Base-by-base conservation (phyloP, 169 alveolate species). In the Theileria luwenshuni region DNA sequence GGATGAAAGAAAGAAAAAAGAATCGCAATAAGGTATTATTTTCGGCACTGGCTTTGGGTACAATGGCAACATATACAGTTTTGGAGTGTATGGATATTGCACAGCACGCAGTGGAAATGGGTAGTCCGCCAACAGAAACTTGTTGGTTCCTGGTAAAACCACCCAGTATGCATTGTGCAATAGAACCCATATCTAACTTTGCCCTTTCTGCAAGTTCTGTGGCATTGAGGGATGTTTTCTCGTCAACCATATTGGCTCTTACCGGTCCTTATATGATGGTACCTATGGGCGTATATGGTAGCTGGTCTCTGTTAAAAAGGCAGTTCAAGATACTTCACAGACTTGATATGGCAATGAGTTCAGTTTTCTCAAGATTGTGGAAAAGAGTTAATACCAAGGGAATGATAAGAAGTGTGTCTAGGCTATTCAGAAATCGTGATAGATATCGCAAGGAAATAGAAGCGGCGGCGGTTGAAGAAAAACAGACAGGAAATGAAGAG, bases 251-350 rank as follows among this genome's bases (percentile, higher is more conserved):
- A 35, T 49, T 89, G 77, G 92, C 92, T 32, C 54, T 86, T n/a
- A 83, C 85, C 6, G 92, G 92, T 3, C 94, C 94, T 3, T 84
- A 84, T 67, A 54, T 89, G 69, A 76, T 89, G 43, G 63, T 84
- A 21, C 94, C 94, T 19, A 89, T 89, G 94, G 91, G 86, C 23
- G 89, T 79, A n/a, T 56, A 60, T 59, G 90, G 90, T 13, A n/a
- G 85, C 27, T 89, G 94, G 94, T 56, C 72, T 21, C 72, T 89
- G 23, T 76, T 89, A 59, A 89, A 89, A 76, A 83, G 84, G 54
- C 91, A 89, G 52, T 89, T 89, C 83, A 84, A 89, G 70, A 86
- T 89, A 28, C 15, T 89, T 30, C 90, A 89, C 69, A 81, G 94
- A 32, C 51, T 89, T 54, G 92, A 89, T 43, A 84, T 85, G 71